These are phyloP conservation scores for Silene coronaria DNA, from an alignment of 179 eudicot genomes.

Conservation along the genomic window DNA sequence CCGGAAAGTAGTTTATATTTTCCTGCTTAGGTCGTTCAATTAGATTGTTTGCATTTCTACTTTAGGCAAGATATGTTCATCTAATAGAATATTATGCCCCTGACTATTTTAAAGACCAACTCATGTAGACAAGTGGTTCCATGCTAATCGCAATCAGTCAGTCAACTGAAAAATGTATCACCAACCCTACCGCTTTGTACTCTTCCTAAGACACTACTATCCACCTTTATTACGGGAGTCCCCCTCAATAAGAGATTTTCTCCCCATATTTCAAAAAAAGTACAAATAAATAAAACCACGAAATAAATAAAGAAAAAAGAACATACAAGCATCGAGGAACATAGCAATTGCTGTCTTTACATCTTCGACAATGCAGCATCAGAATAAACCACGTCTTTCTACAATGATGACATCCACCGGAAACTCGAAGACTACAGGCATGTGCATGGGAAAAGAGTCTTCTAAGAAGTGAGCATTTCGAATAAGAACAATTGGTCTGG, in stretches of 20 bases:
- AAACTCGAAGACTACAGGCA: slow-evolving; percentile 33
- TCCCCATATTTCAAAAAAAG: background rate
- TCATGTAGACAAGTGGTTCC: too few relatives aligned
- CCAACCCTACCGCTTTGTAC: background rate
- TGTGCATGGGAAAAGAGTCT: slow-evolving; percentile 44
- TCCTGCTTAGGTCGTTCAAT: too few relatives aligned
- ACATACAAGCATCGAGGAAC: slow-evolving; percentile 71
- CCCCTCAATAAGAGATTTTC: background rate
- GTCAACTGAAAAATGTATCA: background rate
- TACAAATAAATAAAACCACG: background rate
- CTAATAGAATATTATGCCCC: too few relatives aligned
- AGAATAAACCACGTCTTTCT: slow-evolving; percentile 40
- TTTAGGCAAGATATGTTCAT: too few relatives aligned
- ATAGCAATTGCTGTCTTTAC: slow-evolving; percentile 46
- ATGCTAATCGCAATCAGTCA: background rate
- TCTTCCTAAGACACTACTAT: background rate
- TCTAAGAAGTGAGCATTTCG: slow-evolving; percentile 36
- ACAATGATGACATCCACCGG: slow-evolving; percentile 50
- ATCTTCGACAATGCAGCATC: slow-evolving; percentile 39
- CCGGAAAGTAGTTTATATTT: too few relatives aligned
- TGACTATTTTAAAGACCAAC: too few relatives aligned
- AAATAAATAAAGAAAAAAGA: background rate
- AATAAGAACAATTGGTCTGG: slow-evolving; percentile 36
- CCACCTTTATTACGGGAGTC: background rate
- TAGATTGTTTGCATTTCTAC: too few relatives aligned